Conservation (phyloP, 768 basidiomycete species). For the Tulasnella sp. region DNA sequence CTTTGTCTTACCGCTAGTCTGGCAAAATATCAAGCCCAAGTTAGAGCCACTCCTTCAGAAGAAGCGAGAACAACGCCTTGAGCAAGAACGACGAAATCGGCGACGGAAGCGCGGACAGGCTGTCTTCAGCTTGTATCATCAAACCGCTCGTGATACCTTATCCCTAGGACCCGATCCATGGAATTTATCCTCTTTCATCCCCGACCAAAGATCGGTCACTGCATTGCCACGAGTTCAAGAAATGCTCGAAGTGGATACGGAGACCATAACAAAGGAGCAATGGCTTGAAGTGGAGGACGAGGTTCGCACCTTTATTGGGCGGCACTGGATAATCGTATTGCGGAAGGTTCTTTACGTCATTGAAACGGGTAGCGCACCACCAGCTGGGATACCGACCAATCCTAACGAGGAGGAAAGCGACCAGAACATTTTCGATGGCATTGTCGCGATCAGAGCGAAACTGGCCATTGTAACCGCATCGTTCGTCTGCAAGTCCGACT, state of each 20-base stretch:
- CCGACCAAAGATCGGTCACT: background rate
- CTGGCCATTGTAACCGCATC: background rate
- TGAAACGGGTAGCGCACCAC: background rate
- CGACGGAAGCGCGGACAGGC: background rate
- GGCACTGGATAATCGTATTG: background rate
- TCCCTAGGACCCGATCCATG: background rate
- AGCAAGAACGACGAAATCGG: background rate
- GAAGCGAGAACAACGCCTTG: background rate
- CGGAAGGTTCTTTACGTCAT: background rate
- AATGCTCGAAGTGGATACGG: background rate
- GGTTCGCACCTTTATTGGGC: background rate
- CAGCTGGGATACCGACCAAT: background rate
- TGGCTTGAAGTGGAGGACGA: background rate
- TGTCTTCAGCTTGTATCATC: background rate
- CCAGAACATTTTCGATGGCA: background rate
- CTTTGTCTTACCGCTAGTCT: background rate
- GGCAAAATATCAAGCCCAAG: background rate
- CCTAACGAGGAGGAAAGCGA: background rate
- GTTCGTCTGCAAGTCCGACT: background rate
- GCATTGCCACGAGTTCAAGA: background rate
- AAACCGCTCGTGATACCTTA: background rate
- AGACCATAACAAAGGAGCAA: background rate
- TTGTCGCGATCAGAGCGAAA: background rate
- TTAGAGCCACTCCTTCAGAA: background rate
- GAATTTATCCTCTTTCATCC: background rate